Percentiles rank a stretch among this genome's conserved stretches.
These are phyloP conservation scores for Nemania sp. DNA, from an alignment of 2,329 filamentous ascomycete genomes.

Conservation along the genomic window DNA sequence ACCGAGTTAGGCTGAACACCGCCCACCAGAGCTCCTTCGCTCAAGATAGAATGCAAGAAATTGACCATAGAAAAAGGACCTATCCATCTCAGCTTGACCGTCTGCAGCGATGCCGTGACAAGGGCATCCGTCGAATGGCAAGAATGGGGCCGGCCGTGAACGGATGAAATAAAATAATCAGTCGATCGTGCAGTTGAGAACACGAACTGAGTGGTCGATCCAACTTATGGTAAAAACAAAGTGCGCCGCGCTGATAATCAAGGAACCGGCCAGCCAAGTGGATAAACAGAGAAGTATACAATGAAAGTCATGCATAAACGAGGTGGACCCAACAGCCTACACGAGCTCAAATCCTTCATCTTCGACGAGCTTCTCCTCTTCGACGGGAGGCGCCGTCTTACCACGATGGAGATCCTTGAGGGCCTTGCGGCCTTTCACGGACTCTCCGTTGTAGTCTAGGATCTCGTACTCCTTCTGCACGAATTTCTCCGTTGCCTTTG, in stretches of 20 bases:
- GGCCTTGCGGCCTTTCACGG: conserved; percentile 49
- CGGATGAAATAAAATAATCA: neutral
- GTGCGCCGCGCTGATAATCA: conserved; percentile 15
- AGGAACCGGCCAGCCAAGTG: neutral
- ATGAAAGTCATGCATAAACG: conserved; percentile 6
- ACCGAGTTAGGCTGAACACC: conserved; percentile 35
- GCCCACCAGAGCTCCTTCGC: conserved; percentile 21
- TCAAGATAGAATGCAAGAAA: conserved; percentile 31
- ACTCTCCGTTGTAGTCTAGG: conserved; percentile 49
- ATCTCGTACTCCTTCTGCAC: conserved; percentile 54
- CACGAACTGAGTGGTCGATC: neutral
- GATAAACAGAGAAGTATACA: conserved; percentile 11
- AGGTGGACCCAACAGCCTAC: conserved; percentile 22
- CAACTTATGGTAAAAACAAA: neutral
- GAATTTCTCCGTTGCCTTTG: conserved; percentile 48
- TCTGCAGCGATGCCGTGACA: conserved; percentile 10
- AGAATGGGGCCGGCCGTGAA: too few species aligned
- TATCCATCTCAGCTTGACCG: neutral
- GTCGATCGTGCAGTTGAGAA: neutral
- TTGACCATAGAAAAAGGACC: conserved; percentile 1
- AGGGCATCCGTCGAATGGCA: too few species aligned
- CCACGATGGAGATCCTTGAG: conserved; percentile 45
- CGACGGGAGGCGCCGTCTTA: conserved; percentile 29
- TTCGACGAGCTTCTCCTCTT: conserved; percentile 39
- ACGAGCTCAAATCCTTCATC: conserved; percentile 50